Percentiles rank a stretch among this genome's conserved stretches.
Evolutionary conservation across 768 basidiomycete species (phyloP).

Genomic region (Solioccasus polychromus): DNA sequence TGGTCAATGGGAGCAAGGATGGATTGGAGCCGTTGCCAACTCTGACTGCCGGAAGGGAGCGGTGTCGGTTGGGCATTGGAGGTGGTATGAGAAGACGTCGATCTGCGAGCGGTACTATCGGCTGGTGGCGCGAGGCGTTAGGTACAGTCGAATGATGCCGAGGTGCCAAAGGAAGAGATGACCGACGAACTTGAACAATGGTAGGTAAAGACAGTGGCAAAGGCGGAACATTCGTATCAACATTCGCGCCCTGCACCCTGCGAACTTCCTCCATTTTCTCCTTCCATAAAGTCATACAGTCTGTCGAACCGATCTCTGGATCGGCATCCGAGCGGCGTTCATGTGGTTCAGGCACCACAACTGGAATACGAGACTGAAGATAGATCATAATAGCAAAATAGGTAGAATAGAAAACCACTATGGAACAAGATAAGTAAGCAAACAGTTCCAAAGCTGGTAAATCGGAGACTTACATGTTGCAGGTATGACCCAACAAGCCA

Average conservation of each 20-base stretch:
- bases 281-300: constrained; percentile 3
- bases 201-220: constrained; percentile 11
- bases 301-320: constrained; percentile 17
- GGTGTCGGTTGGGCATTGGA: constrained; percentile 13
- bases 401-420: constrained; percentile 44
- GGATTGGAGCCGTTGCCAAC: constrained; percentile 1
- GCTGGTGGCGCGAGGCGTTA: constrained; percentile 9
- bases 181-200: constrained; percentile 2
- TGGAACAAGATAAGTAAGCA: constrained; percentile 5
- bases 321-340: constrained; percentile 6
- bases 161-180: constrained; percentile 1
- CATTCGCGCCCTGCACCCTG: neutral
- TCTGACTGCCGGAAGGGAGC: constrained; percentile 23
- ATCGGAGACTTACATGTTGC: constrained; percentile 40
- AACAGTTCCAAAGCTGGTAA: neutral
- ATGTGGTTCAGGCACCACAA: constrained; percentile 11
- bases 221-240: neutral
- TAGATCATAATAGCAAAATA: constrained; percentile 39
- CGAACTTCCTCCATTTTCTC: constrained; percentile 3
- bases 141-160: constrained; percentile 2
- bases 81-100: neutral
- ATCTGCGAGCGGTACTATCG: constrained; percentile 6
- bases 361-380: constrained; percentile 31
- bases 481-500: constrained; percentile 55
- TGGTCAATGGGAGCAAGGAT: constrained; percentile 3